phyloP scores from a whole-genome alignment of 805 yeast genomes.

The Zygosaccharomyces lentus region DNA sequence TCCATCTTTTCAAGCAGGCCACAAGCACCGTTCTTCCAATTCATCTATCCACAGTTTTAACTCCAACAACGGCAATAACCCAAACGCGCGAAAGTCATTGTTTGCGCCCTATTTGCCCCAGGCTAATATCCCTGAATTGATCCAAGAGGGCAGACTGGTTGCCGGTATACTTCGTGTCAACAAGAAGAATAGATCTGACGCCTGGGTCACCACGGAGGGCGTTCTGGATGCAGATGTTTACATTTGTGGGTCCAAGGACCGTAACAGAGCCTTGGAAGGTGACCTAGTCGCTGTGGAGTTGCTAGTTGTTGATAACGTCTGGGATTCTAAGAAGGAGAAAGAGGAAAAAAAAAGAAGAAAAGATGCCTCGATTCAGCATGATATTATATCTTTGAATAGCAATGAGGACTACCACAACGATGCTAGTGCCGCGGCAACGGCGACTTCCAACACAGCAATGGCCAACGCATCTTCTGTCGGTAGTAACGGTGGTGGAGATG shows the following conservation, averaged over 20 bases:
- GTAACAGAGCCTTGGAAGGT: conserved; percentile 96
- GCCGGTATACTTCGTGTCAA: conserved; percentile 91
- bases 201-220: conserved; percentile 97
- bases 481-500: conserved; percentile 10
- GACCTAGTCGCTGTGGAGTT: conserved; percentile 95
- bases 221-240: conserved; percentile 93
- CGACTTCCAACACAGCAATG: conserved; percentile 16
- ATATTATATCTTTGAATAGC: conserved; percentile 36
- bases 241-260: conserved; percentile 96
- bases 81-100: conserved; percentile 62
- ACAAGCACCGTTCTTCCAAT: conserved; percentile 68
- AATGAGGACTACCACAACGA: conserved; percentile 75
- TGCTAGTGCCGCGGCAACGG: conserved; percentile 54
- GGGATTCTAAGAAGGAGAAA: conserved; percentile 94
- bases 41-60: conserved; percentile 52
- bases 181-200: conserved; percentile 94
- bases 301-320: conserved; percentile 92
- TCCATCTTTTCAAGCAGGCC: conserved; percentile 66
- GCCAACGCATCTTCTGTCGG: conserved; percentile 16
- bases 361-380: conserved; percentile 44
- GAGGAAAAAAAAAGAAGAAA: conserved; percentile 95
- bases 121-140: conserved; percentile 81
- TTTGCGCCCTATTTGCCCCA: conserved; percentile 97
- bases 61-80: conserved; percentile 34
- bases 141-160: conserved; percentile 85